Conservation (phyloP, 768 basidiomycete species). For the Suillus clintonianus region DNA sequence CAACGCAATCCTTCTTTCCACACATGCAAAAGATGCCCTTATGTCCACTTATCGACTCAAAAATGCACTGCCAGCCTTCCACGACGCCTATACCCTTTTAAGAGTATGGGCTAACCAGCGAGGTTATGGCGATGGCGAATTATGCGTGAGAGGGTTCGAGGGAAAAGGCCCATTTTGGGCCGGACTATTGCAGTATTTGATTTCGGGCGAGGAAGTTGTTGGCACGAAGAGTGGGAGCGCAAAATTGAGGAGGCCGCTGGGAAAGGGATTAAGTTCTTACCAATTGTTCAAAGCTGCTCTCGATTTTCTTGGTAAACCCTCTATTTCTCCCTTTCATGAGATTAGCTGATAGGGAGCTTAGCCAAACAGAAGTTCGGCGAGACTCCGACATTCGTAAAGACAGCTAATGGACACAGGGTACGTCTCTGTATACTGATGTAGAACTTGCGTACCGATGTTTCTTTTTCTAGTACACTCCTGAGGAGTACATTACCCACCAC, state of each 20-base stretch:
- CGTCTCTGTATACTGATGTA: conserved; percentile 14
- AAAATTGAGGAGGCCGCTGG: conserved; percentile 57
- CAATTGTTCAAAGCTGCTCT: conserved; percentile 85
- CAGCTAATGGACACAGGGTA: conserved; percentile 55
- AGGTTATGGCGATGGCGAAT: conserved; percentile 64
- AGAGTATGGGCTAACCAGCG: conserved; percentile 90
- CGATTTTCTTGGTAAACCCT: conserved; percentile 73
- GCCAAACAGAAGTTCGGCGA: conserved; percentile 70
- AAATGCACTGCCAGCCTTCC: conserved; percentile 57
- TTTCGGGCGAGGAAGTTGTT: conserved; percentile 66
- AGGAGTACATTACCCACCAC: conserved; percentile 53
- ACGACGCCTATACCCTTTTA: conserved; percentile 75
- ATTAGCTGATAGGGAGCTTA: conserved; percentile 31
- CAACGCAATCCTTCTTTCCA: conserved; percentile 58
- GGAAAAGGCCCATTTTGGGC: conserved; percentile 70
- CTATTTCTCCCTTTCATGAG: neutral
- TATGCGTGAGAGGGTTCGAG: conserved; percentile 72
- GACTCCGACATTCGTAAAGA: conserved; percentile 61
- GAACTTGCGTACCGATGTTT: neutral
- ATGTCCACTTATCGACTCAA: conserved; percentile 51
- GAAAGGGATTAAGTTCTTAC: conserved; percentile 85
- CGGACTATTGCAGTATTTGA: conserved; percentile 56
- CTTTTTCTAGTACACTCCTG: conserved; percentile 52
- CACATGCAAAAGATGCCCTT: conserved; percentile 38
- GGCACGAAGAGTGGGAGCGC: conserved; percentile 27